These are phyloP conservation scores for Saccharomycopsis crataegensis DNA, from an alignment of 1,139 yeast species.

Conservation along the genomic window DNA sequence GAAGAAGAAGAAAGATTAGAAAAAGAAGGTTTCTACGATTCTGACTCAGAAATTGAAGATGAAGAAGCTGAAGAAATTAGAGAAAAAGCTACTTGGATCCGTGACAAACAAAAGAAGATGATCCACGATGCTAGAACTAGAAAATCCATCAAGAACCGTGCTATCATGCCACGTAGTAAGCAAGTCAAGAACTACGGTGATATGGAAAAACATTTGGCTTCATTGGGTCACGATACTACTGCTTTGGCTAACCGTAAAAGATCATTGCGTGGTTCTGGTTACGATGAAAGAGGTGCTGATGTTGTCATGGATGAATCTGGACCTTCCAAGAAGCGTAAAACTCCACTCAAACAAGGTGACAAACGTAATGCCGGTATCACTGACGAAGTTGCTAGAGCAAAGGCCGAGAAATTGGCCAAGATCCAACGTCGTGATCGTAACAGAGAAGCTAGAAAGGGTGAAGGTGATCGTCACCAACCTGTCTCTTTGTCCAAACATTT, in stretches of 20 bases:
- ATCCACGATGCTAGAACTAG: slow-evolving; percentile 80
- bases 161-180: slow-evolving; percentile 90
- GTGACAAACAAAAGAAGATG: slow-evolving; percentile 92
- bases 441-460: slow-evolving; percentile 89
- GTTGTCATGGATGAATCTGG: slow-evolving; percentile 35
- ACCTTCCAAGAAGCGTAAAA: slow-evolving; percentile 25
- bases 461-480: slow-evolving; percentile 86
- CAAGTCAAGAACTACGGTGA: slow-evolving; percentile 66
- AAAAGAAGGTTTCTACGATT: slow-evolving; percentile 90
- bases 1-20: slow-evolving; percentile 95
- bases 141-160: slow-evolving; percentile 80
- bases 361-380: slow-evolving; percentile 81
- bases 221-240: slow-evolving; percentile 80
- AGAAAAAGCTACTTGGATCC: slow-evolving; percentile 91
- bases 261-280: slow-evolving; percentile 29
- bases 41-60: slow-evolving; percentile 68
- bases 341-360: slow-evolving; percentile 54
- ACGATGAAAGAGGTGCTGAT: slow-evolving; percentile 43
- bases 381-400: slow-evolving; percentile 73
- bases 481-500: slow-evolving; percentile 88
- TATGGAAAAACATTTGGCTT: slow-evolving; percentile 84
- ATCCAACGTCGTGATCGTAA: slow-evolving; percentile 91
- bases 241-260: slow-evolving; percentile 40
- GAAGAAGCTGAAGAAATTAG: slow-evolving; percentile 67
- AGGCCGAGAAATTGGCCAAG: slow-evolving; percentile 83